These are phyloP conservation scores for Annulohypoxylon maeteangense DNA, from an alignment of 495 filamentous ascomycete genomes.

Conservation along the genomic window DNA sequence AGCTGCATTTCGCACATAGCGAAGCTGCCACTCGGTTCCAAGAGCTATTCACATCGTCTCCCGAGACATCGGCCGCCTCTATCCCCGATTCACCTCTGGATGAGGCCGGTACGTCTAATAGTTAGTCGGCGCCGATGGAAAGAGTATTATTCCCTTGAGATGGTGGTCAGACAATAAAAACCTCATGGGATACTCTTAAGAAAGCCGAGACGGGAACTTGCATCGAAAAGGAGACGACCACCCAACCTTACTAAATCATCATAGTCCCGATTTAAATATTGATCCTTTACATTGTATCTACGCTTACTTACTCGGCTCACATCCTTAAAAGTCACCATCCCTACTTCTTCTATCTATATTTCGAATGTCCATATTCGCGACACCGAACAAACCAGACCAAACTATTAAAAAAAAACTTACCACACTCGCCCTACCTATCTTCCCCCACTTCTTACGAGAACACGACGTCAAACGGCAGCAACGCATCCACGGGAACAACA, in stretches of 20 bases:
- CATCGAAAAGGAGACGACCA: not conserved
- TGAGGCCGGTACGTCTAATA: constrained; percentile 16
- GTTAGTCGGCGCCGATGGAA: not conserved
- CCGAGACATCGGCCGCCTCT: constrained; percentile 28
- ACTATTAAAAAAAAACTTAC: not conserved
- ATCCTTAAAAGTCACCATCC: constrained; percentile 1
- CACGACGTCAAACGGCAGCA: constrained; percentile 20
- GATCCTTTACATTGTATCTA: not conserved
- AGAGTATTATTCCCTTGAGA: not conserved
- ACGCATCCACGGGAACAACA: not conserved
- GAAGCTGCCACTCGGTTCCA: constrained; percentile 56
- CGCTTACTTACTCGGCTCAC: not conserved
- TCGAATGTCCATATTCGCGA: constrained; percentile 14
- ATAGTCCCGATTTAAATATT: not conserved
- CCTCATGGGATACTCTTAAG: not conserved
- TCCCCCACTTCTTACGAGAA: constrained; percentile 10
- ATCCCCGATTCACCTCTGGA: constrained; percentile 45
- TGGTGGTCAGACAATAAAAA: not conserved
- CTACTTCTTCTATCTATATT: not conserved
- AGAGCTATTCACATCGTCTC: constrained; percentile 50
- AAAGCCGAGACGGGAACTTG: not conserved
- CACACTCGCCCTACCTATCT: too few species aligned
- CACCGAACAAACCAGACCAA: not conserved
- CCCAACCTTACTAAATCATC: not conserved
- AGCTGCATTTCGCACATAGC: constrained; percentile 57